Conservation (phyloP, 2,329 filamentous ascomycete species). For the Fusarium proliferatum region DNA sequence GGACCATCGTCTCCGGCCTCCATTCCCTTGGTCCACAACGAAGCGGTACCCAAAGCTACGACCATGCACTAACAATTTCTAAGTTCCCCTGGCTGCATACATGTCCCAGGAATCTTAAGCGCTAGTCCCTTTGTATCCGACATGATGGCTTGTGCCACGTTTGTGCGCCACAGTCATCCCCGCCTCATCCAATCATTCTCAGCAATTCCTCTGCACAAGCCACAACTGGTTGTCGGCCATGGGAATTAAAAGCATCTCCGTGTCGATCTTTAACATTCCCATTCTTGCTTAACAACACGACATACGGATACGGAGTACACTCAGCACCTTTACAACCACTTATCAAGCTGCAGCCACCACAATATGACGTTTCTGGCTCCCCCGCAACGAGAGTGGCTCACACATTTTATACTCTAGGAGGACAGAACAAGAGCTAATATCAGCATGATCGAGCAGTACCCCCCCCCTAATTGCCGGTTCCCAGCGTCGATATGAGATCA, state of each 20-base stretch:
- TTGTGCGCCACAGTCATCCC: slow-evolving; percentile 7
- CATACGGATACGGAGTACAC: not conserved
- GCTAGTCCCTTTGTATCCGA: not conserved
- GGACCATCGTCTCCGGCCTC: slow-evolving; percentile 30
- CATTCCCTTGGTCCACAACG: slow-evolving; percentile 9
- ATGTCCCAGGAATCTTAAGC: not conserved
- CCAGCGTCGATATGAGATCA: slow-evolving; percentile 28
- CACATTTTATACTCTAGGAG: slow-evolving; percentile 1
- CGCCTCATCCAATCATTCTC: not conserved
- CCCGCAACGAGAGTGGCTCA: slow-evolving; percentile 10
- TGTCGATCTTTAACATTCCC: slow-evolving; percentile 31
- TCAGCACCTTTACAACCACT: not conserved
- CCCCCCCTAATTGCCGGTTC: not conserved
- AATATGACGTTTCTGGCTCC: slow-evolving; percentile 27
- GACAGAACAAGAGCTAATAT: slow-evolving; percentile 15
- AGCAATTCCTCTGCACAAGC: not conserved
- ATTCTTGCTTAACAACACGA: slow-evolving; percentile 11
- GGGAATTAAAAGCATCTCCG: slow-evolving; percentile 19
- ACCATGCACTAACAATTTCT: slow-evolving; percentile 34
- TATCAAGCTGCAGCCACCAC: not conserved
- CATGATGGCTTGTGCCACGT: slow-evolving; percentile 6
- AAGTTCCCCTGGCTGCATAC: slow-evolving; percentile 8
- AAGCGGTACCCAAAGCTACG: slow-evolving; percentile 29
- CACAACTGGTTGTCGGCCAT: slow-evolving; percentile 19
- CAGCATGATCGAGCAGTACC: not conserved